A percentile compares a stretch with the other conserved stretches of the same genome.
phyloP scores from a whole-genome alignment of 1,284 basidiomycete species.

The Melampsora larici-populina region DNA sequence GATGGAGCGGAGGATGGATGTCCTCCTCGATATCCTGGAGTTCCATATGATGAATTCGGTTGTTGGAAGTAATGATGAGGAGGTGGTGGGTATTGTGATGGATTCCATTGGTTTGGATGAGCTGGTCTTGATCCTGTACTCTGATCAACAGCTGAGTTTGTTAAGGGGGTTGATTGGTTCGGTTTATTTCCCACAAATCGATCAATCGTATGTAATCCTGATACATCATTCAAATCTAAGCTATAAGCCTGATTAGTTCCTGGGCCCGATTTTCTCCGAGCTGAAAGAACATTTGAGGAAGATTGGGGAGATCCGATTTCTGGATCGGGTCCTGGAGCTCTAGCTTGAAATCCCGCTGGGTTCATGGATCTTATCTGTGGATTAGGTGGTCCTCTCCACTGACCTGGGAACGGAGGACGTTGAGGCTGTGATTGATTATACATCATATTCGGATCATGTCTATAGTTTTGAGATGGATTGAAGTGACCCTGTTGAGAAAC shows the following conservation, averaged over 20 bases:
- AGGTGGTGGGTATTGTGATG: not conserved
- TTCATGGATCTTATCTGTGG: not conserved
- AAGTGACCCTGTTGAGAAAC: not conserved
- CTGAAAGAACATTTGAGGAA: not conserved
- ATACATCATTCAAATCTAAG: not conserved
- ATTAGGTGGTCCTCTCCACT: not conserved
- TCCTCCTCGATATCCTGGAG: not conserved
- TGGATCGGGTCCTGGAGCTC: not conserved
- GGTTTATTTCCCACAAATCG: conserved; percentile 1
- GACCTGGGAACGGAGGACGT: not conserved
- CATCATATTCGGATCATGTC: not conserved
- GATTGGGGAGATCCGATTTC: not conserved
- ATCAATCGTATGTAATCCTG: not conserved
- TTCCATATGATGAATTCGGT: not conserved
- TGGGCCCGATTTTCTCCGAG: conserved; percentile 1
- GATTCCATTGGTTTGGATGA: not conserved
- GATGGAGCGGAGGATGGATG: not conserved
- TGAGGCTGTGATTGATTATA: not conserved
- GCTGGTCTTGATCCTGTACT: not conserved
- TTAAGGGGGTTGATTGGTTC: not conserved
- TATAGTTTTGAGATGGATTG: not conserved
- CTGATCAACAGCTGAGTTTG: not conserved
- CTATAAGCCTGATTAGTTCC: not conserved
- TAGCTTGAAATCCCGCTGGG: not conserved
- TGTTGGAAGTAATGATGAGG: not conserved